Base-by-base conservation (phyloP, 2,329 filamentous ascomycete species). In the Ceratocystis diversiconidia region DNA sequence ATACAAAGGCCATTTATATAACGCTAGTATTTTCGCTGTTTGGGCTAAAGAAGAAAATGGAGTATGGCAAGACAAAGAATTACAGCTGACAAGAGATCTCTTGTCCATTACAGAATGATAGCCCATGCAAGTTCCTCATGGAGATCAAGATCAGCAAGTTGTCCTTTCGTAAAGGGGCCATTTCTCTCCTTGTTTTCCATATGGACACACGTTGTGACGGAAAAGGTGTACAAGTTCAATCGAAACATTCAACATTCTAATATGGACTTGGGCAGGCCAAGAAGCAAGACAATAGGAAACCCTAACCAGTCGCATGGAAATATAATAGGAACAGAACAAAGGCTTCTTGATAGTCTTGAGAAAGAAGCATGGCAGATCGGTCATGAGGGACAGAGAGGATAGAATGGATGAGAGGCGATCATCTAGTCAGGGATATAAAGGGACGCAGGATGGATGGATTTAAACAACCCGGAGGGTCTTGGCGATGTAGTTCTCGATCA, bases 401-500 rank as follows among this genome's bases (percentile, higher is more conserved):
- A 32, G 32, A 7, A 15, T 30, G 6, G 28, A n/a, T 12, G 22
- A 15, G 15, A 19, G 15, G 28, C 28, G 52, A 19, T 36, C 46
- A 22, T 10, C 3, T 57, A 28, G 28, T 32, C 28, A 25, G 28
- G 25, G 22, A 59, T 36, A 59, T 59, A 59, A 32, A 59, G 52
- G 28, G 25, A 59, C 19, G 12, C 28, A 44, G 30, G 22, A 60
- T 59, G 50, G 48, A 61, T 36, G 22, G 63, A 62, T 68, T 79
- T 85, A 94, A 74, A 95, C 32, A 30, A 59, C 79, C 70, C 85
- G 84, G 74, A 99, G 81, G 72, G 97, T 81, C 85, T 96, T 97
- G 71, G 87, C 90, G 65, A 88, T 88, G 75, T 94, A 92, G 72
- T 88, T 80, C 76, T 90, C 87, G 74, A 99, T 96, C 72, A 95